phyloP scores from a whole-genome alignment of 805 yeast genomes.

The Candida patagonica region DNA sequence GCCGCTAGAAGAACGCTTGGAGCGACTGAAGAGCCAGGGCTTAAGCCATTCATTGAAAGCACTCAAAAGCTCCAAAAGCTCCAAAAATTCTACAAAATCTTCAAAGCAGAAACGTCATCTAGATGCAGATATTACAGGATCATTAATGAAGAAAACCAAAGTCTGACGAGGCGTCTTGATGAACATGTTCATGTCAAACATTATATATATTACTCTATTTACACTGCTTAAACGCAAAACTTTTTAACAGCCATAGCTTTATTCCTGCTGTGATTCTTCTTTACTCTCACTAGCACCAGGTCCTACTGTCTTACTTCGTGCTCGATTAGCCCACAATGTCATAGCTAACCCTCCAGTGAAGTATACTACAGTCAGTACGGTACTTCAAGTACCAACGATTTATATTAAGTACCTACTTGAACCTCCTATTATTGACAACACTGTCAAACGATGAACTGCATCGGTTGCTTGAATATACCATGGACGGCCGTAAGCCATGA shows the following conservation, averaged over 20 bases:
- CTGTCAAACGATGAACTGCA: conserved; percentile 63
- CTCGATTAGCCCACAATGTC: conserved; percentile 7
- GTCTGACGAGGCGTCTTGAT: not conserved
- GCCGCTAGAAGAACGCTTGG: not conserved
- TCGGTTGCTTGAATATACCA: conserved; percentile 73
- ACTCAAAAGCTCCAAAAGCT: not conserved
- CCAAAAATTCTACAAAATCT: too few species aligned
- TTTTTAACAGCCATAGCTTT: too few species aligned
- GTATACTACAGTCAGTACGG: conserved; percentile 4
- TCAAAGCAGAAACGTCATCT: not conserved
- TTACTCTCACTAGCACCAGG: too few species aligned
- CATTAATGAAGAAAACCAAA: not conserved
- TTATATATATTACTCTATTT: not conserved
- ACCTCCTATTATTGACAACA: conserved; percentile 52
- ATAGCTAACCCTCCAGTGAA: conserved; percentile 6
- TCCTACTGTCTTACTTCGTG: too few species aligned
- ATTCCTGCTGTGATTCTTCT: too few species aligned
- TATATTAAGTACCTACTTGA: conserved; percentile 25
- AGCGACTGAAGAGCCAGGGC: not conserved
- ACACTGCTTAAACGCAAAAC: too few species aligned
- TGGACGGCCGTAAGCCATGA: conserved; percentile 32
- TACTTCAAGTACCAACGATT: not conserved
- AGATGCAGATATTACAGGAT: not conserved
- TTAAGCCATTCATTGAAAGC: not conserved
- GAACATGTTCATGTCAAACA: not conserved